Conservation (phyloP, 306 rosid species). For the Pyrus bretschneideri region DNA sequence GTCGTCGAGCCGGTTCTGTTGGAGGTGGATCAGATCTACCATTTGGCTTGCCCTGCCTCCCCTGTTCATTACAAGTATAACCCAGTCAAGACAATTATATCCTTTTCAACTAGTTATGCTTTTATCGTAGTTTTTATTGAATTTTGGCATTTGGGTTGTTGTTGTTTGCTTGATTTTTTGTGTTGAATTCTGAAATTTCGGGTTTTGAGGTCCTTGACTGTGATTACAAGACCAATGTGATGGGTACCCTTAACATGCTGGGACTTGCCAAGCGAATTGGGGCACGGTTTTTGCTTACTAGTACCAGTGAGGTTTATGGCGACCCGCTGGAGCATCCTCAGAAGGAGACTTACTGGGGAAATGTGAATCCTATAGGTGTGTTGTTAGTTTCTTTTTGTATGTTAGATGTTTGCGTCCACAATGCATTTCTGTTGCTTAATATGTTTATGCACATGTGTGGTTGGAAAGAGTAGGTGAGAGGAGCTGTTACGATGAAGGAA, state of each 20-base stretch:
- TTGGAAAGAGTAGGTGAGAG: slow-evolving; percentile 60
- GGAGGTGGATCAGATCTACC: slow-evolving; percentile 97
- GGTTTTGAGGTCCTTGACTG: slow-evolving; percentile 41
- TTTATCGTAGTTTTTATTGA: not conserved
- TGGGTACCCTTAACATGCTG: slow-evolving; percentile 95
- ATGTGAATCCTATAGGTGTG: slow-evolving; percentile 96
- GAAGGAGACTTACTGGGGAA: slow-evolving; percentile 97
- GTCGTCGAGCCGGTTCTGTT: slow-evolving; percentile 83
- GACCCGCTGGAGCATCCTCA: slow-evolving; percentile 98
- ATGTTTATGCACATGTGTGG: not conserved
- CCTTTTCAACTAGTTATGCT: slow-evolving; percentile 21
- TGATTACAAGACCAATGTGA: slow-evolving; percentile 94
- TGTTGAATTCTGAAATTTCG: not conserved
- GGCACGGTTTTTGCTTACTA: slow-evolving; percentile 85
- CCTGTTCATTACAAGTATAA: slow-evolving; percentile 92
- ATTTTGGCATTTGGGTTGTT: not conserved
- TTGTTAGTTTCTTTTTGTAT: not conserved
- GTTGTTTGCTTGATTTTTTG: not conserved
- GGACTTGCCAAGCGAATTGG: slow-evolving; percentile 97
- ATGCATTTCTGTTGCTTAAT: not conserved
- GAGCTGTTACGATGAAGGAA: slow-evolving; percentile 98
- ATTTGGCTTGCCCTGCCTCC: slow-evolving; percentile 92
- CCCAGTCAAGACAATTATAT: slow-evolving; percentile 92
- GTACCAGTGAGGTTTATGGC: slow-evolving; percentile 96
- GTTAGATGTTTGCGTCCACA: not conserved